Percentiles rank a stretch among this genome's conserved stretches.
These are phyloP conservation scores for Metarhizium anisopliae DNA, from an alignment of 2,329 filamentous ascomycete genomes.

Conservation along the genomic window DNA sequence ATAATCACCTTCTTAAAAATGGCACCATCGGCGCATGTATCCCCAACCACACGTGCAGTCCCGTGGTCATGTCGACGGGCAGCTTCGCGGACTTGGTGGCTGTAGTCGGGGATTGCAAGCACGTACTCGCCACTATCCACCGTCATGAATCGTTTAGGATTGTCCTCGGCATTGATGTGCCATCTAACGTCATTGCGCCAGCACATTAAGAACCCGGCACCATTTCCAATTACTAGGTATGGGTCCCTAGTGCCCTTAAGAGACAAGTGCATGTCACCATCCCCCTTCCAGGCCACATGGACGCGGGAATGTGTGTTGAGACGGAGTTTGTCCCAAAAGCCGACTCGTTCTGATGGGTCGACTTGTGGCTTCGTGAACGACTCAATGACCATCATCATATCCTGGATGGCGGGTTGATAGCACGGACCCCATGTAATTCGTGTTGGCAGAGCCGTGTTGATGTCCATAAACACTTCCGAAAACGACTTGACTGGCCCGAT, in stretches of 20 bases:
- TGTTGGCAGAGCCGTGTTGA: constrained; percentile 87
- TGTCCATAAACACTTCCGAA: constrained; percentile 82
- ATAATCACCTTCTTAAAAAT: constrained; percentile 97
- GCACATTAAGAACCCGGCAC: constrained; percentile 95
- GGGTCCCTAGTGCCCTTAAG: constrained; percentile 90
- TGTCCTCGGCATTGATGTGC: constrained; percentile 74
- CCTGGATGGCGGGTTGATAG: constrained; percentile 95
- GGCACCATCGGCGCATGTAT: constrained; percentile 62
- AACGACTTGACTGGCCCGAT: constrained; percentile 95
- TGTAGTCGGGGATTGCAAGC: constrained; percentile 88
- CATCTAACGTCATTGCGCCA: constrained; percentile 92
- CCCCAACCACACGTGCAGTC: constrained; percentile 52
- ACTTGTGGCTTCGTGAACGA: constrained; percentile 94
- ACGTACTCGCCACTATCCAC: constrained; percentile 95
- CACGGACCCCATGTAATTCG: constrained; percentile 95
- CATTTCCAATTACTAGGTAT: constrained; percentile 84
- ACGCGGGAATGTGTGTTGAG: constrained; percentile 90
- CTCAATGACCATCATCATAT: constrained; percentile 99
- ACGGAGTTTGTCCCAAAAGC: constrained; percentile 98
- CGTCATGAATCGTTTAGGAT: constrained; percentile 89
- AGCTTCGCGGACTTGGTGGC: constrained; percentile 69
- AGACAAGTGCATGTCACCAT: constrained; percentile 88
- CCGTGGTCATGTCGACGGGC: constrained; percentile 40
- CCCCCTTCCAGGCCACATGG: constrained; percentile 83
- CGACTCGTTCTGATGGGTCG: constrained; percentile 85